Conservation (phyloP, 805 yeast species). For the Candida mattraensis region DNA sequence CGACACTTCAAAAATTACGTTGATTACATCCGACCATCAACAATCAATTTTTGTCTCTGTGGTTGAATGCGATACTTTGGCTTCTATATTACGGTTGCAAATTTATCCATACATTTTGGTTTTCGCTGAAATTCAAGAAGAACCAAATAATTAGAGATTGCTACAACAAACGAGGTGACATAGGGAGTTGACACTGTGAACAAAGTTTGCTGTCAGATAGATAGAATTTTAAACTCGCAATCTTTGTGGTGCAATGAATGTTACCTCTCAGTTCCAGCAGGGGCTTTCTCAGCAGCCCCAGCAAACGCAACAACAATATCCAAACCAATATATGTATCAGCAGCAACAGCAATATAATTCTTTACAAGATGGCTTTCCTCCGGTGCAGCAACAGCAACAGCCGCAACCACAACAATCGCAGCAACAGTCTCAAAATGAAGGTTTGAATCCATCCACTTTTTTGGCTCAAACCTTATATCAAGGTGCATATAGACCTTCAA, state of each 20-base stretch:
- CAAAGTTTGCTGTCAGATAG: too few relatives aligned
- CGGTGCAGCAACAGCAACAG: constrained; percentile 25
- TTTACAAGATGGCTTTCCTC: constrained; percentile 24
- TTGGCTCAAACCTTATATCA: constrained; percentile 42
- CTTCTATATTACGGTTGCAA: too few relatives aligned
- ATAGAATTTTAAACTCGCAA: not conserved
- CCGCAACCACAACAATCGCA: constrained; percentile 27
- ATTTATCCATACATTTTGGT: too few relatives aligned
- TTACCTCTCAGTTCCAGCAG: constrained; percentile 18
- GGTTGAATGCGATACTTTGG: too few relatives aligned
- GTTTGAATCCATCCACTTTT: constrained; percentile 36
- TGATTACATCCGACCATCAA: too few relatives aligned
- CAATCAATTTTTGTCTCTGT: too few relatives aligned
- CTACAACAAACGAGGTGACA: too few relatives aligned
- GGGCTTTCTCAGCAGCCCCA: constrained; percentile 20
- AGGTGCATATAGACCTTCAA: constrained; percentile 38
- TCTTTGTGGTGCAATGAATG: constrained; percentile 10
- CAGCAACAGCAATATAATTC: constrained; percentile 20
- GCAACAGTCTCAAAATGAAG: constrained; percentile 23
- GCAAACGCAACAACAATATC: constrained; percentile 18
- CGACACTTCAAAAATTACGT: too few relatives aligned
- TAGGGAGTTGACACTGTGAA: too few relatives aligned
- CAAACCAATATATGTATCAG: constrained; percentile 16
- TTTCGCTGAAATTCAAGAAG: too few relatives aligned
- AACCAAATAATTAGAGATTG: too few relatives aligned